Evolutionary conservation across 345 rosid species (phyloP), one percentile per base, ranked within the genome.

Genomic region (Melaleuca quinquenervia): DNA sequence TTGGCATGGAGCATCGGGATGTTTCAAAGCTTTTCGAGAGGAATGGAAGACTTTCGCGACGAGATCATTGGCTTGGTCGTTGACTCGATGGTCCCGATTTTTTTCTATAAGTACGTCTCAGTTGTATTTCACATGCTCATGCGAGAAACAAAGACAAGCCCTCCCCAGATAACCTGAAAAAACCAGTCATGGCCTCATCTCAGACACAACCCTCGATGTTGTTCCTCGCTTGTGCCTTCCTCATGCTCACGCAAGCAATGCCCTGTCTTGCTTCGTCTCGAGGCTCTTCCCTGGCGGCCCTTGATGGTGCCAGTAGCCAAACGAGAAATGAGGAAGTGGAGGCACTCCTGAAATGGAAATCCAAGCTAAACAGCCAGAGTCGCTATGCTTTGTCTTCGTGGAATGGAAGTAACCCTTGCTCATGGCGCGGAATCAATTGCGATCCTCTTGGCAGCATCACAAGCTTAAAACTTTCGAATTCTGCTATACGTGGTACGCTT

Each of bases 291-390:
- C 27, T 14, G 7, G 27, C 8, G n/a, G 48, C 16, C 83, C 16
- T 48, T n/a, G 16, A 52, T 24, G n/a, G 14, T 80, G 48, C n/a
- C 20, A 48, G 27, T 18, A 80, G 6, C 83, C 48, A 29, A 49
- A 50, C 5, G 7, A 7, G 52, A 11, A 12, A 6, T 21, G 70
- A 50, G 50, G 87, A 84, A 82, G n/a, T 85, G 60, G 86, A 89
- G 13, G 83, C 87, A 10, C 90, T 88, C 84, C 44, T 88, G 41
- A 89, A n/a, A 58, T 89, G 91, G 91, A 85, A 64, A 24, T 41
- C 87, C 15, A 78, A 86, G 29, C 88, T 89, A 36, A 48, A 86
- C 8, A 62, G 58, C 84, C 54, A 32, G 15, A 53, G 62, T 82
- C 62, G 51, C 6, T 15, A 14, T n/a, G 27, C 51, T 20, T 52